These are phyloP conservation scores for Apiospora arundinis DNA, from an alignment of 2,329 filamentous ascomycete genomes.

Conservation along the genomic window DNA sequence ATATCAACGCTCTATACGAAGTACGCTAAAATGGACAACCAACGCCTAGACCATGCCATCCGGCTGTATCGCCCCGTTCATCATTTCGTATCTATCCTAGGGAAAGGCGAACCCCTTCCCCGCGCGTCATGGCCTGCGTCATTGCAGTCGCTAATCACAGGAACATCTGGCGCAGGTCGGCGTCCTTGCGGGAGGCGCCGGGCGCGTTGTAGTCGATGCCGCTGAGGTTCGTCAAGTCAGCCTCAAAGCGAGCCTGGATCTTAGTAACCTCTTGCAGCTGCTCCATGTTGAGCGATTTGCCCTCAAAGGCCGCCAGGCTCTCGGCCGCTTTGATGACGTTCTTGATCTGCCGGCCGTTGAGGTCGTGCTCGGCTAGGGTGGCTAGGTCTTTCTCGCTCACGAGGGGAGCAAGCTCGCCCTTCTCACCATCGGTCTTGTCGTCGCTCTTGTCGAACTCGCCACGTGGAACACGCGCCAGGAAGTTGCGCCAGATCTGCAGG, in stretches of 20 bases:
- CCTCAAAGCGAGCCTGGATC: slow-evolving; percentile 41
- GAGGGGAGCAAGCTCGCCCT: background rate
- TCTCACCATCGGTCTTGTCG: background rate
- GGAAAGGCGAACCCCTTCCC: no score
- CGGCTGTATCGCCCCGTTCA: no score
- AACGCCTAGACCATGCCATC: no score
- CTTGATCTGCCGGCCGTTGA: slow-evolving; percentile 44
- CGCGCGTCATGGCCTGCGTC: no score
- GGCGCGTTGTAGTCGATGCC: slow-evolving; percentile 32
- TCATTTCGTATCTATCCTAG: no score
- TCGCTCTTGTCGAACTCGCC: slow-evolving; percentile 25
- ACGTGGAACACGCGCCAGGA: slow-evolving; percentile 35
- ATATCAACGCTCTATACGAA: no score
- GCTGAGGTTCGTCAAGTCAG: slow-evolving; percentile 31
- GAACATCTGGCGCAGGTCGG: slow-evolving; percentile 28
- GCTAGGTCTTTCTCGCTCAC: slow-evolving; percentile 30
- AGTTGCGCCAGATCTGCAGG: slow-evolving; percentile 36
- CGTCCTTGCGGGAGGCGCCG: slow-evolving; percentile 25
- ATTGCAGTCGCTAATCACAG: slow-evolving; percentile 7
- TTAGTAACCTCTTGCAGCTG: slow-evolving; percentile 39
- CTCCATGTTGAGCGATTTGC: slow-evolving; percentile 34
- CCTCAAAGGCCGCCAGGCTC: slow-evolving; percentile 42
- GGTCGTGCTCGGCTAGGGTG: slow-evolving; percentile 30
- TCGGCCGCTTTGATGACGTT: slow-evolving; percentile 41
- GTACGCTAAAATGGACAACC: no score